Percentiles rank a stretch among this genome's conserved stretches.
phyloP scores from a whole-genome alignment of 768 basidiomycete species.

The Baorangia bicolor region DNA sequence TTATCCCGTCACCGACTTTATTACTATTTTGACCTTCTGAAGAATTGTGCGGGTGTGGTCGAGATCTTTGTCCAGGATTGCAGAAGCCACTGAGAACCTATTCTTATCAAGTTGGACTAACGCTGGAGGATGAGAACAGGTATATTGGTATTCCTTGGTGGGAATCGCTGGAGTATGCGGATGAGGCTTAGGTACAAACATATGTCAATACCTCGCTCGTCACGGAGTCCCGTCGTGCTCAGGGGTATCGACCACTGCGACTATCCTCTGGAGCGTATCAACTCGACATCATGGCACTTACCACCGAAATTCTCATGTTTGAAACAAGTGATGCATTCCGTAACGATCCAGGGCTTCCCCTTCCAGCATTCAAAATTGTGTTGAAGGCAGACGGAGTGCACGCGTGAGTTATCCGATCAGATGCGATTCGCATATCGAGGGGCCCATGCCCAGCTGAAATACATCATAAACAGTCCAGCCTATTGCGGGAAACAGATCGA shows the following conservation, averaged over 20 bases:
- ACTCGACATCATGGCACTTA: constrained; percentile 12
- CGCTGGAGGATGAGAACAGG: constrained; percentile 12
- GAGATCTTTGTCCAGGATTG: constrained; percentile 2
- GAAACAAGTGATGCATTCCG: constrained; percentile 10
- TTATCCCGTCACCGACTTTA: constrained; percentile 7
- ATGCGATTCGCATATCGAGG: background rate
- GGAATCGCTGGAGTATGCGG: too few species aligned
- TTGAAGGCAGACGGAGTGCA: constrained; percentile 10
- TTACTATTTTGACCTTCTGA: constrained; percentile 3
- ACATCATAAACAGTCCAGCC: constrained; percentile 9
- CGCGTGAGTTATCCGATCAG: constrained; percentile 11
- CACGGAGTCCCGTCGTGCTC: background rate
- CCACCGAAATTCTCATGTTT: constrained; percentile 26
- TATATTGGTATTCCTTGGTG: too few species aligned
- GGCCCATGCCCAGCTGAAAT: background rate
- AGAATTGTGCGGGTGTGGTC: constrained; percentile 1
- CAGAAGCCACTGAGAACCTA: background rate
- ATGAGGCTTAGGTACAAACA: too few species aligned
- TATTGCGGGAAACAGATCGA: constrained; percentile 25
- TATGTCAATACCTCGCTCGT: background rate
- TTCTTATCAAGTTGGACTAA: constrained; percentile 2
- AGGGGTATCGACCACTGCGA: too few species aligned
- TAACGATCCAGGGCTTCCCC: background rate
- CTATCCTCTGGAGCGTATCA: background rate
- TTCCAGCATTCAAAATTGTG: constrained; percentile 6